Percentiles rank a stretch among this genome's conserved stretches.
Conservation (phyloP, 2,329 filamentous ascomycete species). For the Cladosporium sp. region DNA sequence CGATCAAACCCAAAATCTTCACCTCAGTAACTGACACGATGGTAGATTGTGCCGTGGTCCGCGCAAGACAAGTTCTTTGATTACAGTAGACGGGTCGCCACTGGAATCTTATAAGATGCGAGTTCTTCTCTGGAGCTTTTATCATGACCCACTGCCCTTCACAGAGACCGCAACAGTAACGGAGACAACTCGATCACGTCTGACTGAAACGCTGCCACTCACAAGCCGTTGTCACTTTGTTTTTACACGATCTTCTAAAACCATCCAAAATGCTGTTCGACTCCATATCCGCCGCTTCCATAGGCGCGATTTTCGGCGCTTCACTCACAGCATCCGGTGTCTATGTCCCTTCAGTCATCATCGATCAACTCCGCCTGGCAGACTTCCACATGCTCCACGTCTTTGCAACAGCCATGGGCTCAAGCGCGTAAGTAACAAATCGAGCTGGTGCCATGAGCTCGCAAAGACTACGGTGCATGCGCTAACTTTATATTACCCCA, state of each 20-base stretch:
- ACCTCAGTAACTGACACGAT: not conserved
- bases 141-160: not conserved
- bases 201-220: not conserved
- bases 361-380: slow-evolving; percentile 56
- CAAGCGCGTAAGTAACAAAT: slow-evolving; percentile 52
- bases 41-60: not conserved
- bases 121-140: not conserved
- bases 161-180: not conserved
- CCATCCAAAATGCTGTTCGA: not conserved
- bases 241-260: not conserved
- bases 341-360: slow-evolving; percentile 54
- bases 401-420: slow-evolving; percentile 60
- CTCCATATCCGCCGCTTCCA: not conserved
- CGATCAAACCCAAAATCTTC: not conserved
- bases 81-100: not conserved
- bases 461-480: not conserved
- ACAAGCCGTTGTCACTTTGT: not conserved
- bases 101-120: not conserved
- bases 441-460: not conserved
- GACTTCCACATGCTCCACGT: slow-evolving; percentile 64
- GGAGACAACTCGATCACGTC: not conserved
- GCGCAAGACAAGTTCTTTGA: not conserved
- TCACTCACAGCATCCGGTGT: slow-evolving; percentile 59
- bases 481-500: slow-evolving; percentile 20
- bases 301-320: slow-evolving; percentile 58